Conservation (phyloP, 768 basidiomycete species). For the Candolleomyces aberdarensis region DNA sequence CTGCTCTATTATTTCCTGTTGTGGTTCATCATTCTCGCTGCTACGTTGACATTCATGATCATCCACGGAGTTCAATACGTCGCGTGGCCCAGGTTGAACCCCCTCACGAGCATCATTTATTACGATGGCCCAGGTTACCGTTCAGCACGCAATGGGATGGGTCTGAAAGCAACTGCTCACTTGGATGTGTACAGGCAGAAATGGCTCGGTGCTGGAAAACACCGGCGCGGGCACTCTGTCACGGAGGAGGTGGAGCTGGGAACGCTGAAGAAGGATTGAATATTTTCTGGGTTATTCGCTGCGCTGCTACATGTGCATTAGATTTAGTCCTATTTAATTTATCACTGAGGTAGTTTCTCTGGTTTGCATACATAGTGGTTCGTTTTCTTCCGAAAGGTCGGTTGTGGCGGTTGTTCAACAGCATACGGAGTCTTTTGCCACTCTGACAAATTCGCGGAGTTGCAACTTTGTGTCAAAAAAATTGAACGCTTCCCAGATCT, state of each 20-base stretch:
- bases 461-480: conserved; percentile 5
- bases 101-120: conserved; percentile 79
- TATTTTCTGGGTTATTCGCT: background rate
- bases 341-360: conserved; percentile 3
- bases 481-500: background rate
- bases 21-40: conserved; percentile 65
- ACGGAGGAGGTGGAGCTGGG: conserved; percentile 79
- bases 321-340: conserved; percentile 7
- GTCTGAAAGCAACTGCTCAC: conserved; percentile 42
- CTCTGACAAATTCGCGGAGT: conserved; percentile 13
- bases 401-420: background rate
- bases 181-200: conserved; percentile 35
- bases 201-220: conserved; percentile 36
- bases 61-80: conserved; percentile 94
- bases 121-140: conserved; percentile 90
- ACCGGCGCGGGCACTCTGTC: conserved; percentile 31
- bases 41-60: conserved; percentile 70
- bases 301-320: conserved; percentile 2
- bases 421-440: background rate
- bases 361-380: background rate
- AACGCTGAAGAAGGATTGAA: conserved; percentile 67
- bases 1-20: conserved; percentile 81
- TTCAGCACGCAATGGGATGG: conserved; percentile 73
- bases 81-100: conserved; percentile 86
- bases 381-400: background rate